Conservation (phyloP, 2,329 filamentous ascomycete genomes). For the Grosmannia penicillata region DNA sequence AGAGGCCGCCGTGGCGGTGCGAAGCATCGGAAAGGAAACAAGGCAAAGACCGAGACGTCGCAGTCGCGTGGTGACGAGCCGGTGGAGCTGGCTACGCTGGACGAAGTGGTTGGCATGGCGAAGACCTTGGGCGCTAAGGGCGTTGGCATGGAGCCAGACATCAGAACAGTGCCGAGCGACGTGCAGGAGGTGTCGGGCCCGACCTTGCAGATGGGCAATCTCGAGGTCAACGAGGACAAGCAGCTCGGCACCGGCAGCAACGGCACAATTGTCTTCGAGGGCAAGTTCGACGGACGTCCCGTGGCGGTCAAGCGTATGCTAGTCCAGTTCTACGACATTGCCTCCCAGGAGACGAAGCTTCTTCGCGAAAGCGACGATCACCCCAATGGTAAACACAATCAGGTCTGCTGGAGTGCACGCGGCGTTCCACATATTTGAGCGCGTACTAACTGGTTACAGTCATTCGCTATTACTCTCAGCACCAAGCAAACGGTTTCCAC, state of each 20-base stretch:
- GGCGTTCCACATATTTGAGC: no score
- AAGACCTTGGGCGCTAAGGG: conserved; percentile 39
- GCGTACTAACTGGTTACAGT: conserved; percentile 38
- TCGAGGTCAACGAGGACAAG: conserved; percentile 48
- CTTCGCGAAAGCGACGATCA: conserved; percentile 91
- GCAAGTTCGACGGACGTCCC: conserved; percentile 83
- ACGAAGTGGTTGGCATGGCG: conserved; percentile 45
- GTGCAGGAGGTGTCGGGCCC: conserved; percentile 45
- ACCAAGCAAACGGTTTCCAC: conserved; percentile 75
- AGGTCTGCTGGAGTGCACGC: no score
- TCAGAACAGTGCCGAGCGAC: conserved; percentile 41
- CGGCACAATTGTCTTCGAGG: conserved; percentile 89
- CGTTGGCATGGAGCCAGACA: conserved; percentile 43
- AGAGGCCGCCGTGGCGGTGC: conserved; percentile 58
- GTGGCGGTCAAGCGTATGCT: conserved; percentile 97
- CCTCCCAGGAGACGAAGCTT: conserved; percentile 81
- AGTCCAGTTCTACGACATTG: conserved; percentile 89
- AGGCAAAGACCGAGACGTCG: conserved; percentile 34
- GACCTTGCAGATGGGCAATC: conserved; percentile 45
- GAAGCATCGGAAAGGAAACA: conserved; percentile 42
- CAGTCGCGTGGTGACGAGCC: conserved; percentile 33
- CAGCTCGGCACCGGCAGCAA: conserved; percentile 73
- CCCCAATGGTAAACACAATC: conserved; percentile 64
- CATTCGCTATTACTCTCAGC: conserved; percentile 89
- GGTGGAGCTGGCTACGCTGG: conserved; percentile 32